Base-by-base conservation (phyloP, 1,139 yeast species). In the Sugiyamaella japonica region DNA sequence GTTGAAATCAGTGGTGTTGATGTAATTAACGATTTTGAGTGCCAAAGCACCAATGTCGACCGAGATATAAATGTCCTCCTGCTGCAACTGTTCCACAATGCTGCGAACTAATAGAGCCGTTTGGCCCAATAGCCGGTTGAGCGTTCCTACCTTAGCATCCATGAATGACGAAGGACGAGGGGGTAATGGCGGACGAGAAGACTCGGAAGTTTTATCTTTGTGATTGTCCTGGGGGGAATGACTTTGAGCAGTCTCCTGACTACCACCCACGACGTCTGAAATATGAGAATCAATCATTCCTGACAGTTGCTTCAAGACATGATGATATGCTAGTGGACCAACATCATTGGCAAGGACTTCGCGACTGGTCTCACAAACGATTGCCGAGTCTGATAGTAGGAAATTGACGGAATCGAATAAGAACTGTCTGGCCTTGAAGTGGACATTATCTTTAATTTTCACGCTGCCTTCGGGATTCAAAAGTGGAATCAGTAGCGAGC, bases 331-430 rank as follows among this genome's bases (percentile, higher is more conserved):
- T 42, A 71, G 62, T 1, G 80, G 78, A 57, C 76, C 76, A 1
- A 77, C 63, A 53, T 79, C 83, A 9, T 72, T 62, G 25, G 80
- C 74, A 37, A 79, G 59, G 25, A 78, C 73, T 54, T 78, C 82
- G 55, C 75, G 74, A 1, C 81, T 77, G 44, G 76, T 76, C 60
- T 79, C 83, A 50, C 82, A 71, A 0, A 68, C 57, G 34, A 62
- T 60, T 2, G 64, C 61, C 2, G 65, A 59, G 8, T 62, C 60
- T 0, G 62, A 59, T 13, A 60, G 44, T 53, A 68, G 50, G 44
- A 66, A 56, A 9, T 62, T 61, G 0, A 65, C 59, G 46, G 66
- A 55, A 44, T 65, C 63, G 12, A 48, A 46, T 42, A 67, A 39
- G 52, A 67, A 67, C 53, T 60, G 59, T 7, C 63, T 52, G 9